A percentile compares a stretch with the other conserved stretches of the same genome.
Evolutionary conservation across 805 yeast genomes (phyloP).

Genomic region (Nakazawaea ambrosiae): DNA sequence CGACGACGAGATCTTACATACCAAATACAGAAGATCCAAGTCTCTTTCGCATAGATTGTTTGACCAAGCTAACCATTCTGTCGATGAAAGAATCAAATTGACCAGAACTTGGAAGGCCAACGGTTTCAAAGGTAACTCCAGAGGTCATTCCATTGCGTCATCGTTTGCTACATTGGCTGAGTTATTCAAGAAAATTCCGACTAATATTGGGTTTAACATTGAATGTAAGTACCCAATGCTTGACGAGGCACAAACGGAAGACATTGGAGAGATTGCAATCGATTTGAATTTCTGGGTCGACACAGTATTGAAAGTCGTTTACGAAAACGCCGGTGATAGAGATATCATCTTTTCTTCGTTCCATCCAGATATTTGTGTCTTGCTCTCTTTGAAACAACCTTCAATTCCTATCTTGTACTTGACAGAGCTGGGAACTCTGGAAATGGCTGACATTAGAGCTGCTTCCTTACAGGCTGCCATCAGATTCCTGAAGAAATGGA

Average conservation of each 20-base stretch:
- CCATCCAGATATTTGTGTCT: conserved; percentile 87
- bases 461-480: conserved; percentile 85
- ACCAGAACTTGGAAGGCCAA: conserved; percentile 85
- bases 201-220: conserved; percentile 84
- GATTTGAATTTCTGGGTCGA: conserved; percentile 88
- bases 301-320: conserved; percentile 72
- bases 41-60: conserved; percentile 27
- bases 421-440: conserved; percentile 79
- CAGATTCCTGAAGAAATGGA: conserved; percentile 87
- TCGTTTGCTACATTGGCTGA: conserved; percentile 86
- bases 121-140: conserved; percentile 86
- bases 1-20: conserved; percentile 24
- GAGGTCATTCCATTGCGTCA: conserved; percentile 87
- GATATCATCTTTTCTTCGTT: conserved; percentile 88
- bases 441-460: conserved; percentile 89
- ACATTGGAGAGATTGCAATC: conserved; percentile 75
- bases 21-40: conserved; percentile 24
- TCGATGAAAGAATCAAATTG: conserved; percentile 66
- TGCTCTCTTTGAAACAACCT: conserved; percentile 87
- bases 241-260: conserved; percentile 85
- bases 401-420: conserved; percentile 84
- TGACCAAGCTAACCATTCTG: conserved; percentile 26
- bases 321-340: conserved; percentile 70
- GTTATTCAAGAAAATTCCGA: conserved; percentile 73
- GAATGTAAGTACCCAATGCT: conserved; percentile 95